Base-by-base conservation (phyloP, 2,329 filamentous ascomycete species). In the Diaporthe caulivora region DNA sequence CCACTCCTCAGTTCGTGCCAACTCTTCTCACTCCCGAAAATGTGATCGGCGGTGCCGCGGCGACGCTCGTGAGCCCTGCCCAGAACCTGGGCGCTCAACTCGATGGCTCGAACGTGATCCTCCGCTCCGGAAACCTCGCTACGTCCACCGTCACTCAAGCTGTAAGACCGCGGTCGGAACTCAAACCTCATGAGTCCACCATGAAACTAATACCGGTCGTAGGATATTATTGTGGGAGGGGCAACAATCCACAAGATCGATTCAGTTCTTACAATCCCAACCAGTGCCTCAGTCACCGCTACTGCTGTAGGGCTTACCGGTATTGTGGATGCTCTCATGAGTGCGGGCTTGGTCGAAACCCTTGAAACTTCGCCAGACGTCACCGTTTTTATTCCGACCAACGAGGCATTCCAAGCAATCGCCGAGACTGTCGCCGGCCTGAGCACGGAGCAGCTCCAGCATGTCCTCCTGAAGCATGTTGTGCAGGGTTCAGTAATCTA, bases 231-330 rank as follows among this genome's bases (percentile, higher is more conserved):
- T 17, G 70, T 62, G 21, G 57, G 44, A 24, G 70, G 57, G 6
- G 57, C 57, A 13, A 65, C 60, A 21, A 42, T 71, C 8, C 70
- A 71, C 21, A 71, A 64, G 8, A 71, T 71, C 13, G 70, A 71
- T 5, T 29, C 70, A 2, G 57, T 71, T 17, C 70, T 71, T 21
- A 71, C 57, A 44, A 18, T 71, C 24, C 70, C 57, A 18, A 53
- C 57, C 18, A 65, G 64, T 11, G 70, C 57, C n/a, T 71, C 69
- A 15, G 49, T 31, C 37, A 64, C 69, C 26, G 69, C 69, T 40
- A 37, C 31, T 15, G 55, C 55, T 11, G 47, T 57, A 5, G 70
- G 57, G 8, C 60, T 65, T 2, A 71, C 70, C 17, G 37, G 51
- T 10, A 40, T 64, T 10, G 42, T 44, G 9, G 44, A 37, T 29